A percentile compares a stretch with the other conserved stretches of the same genome.
Evolutionary conservation across 2,329 filamentous ascomycete species (phyloP).

Genomic region (Beauveria australis): DNA sequence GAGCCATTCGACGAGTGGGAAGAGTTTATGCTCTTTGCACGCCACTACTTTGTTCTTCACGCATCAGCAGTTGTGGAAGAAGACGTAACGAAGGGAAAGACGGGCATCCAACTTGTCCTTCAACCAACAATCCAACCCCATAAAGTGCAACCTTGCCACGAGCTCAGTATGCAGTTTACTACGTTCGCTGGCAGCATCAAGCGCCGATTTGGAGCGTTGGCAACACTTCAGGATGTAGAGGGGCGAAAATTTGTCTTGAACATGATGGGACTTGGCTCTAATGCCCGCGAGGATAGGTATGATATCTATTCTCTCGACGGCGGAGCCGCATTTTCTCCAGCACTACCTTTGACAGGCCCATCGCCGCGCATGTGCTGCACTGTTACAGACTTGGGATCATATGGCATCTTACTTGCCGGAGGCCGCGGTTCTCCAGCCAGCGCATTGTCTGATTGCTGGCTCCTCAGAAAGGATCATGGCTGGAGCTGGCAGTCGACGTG

Average conservation of each 20-base stretch:
- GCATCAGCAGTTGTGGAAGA: slow-evolving; percentile 31
- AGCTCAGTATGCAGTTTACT: neutral
- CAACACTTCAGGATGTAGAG: slow-evolving; percentile 31
- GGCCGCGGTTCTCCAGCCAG: slow-evolving; percentile 69
- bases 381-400: slow-evolving; percentile 54
- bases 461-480: slow-evolving; percentile 45
- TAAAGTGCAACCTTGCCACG: neutral
- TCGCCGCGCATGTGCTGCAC: slow-evolving; percentile 63
- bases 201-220: slow-evolving; percentile 53
- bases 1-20: slow-evolving; percentile 97
- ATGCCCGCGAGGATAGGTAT: slow-evolving; percentile 37
- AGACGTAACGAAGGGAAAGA: neutral
- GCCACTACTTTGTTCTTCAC: slow-evolving; percentile 74
- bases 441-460: slow-evolving; percentile 67
- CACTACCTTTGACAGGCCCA: slow-evolving; percentile 24
- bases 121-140: no score
- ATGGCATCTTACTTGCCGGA: slow-evolving; percentile 59
- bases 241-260: slow-evolving; percentile 38
- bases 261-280: slow-evolving; percentile 36
- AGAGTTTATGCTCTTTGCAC: slow-evolving; percentile 77
- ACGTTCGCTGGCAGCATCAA: slow-evolving; percentile 16
- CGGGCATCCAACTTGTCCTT: no score
- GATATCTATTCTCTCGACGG: slow-evolving; percentile 36
- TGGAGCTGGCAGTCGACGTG: slow-evolving; percentile 55
- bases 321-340: slow-evolving; percentile 16